phyloP scores from a whole-genome alignment of 805 yeast genomes.

The Myxozyma melibiosi region DNA sequence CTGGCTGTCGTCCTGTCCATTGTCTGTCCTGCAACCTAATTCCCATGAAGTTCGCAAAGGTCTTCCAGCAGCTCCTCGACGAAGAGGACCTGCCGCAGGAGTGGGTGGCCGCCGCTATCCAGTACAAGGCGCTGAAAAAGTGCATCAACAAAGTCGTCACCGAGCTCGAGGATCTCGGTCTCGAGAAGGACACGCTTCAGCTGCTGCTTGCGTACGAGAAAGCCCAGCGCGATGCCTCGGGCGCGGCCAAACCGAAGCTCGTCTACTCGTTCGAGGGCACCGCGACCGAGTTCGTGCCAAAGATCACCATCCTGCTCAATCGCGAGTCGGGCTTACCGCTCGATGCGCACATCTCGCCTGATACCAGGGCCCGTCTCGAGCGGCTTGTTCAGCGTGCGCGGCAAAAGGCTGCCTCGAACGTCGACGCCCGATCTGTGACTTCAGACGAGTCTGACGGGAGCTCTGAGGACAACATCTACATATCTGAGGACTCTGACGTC shows the following conservation, averaged over 20 bases:
- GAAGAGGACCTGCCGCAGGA: slow-evolving; percentile 65
- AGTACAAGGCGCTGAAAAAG: slow-evolving; percentile 70
- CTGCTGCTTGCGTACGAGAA: slow-evolving; percentile 36
- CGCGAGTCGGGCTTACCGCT: slow-evolving; percentile 30
- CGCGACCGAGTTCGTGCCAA: slow-evolving; percentile 37
- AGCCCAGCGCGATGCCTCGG: slow-evolving; percentile 18
- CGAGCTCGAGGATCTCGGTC: slow-evolving; percentile 62
- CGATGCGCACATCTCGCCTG: slow-evolving; percentile 26
- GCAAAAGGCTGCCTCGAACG: slow-evolving; percentile 13
- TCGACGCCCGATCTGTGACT: background rate
- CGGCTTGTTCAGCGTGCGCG: slow-evolving; percentile 18
- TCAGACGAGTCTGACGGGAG: background rate
- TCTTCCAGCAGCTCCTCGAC: slow-evolving; percentile 61
- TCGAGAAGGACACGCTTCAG: slow-evolving; percentile 49
- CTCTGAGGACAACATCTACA: background rate
- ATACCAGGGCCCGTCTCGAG: slow-evolving; percentile 22
- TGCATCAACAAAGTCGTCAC: slow-evolving; percentile 64
- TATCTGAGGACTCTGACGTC: background rate
- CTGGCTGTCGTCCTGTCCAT: background rate
- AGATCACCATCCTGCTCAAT: slow-evolving; percentile 35
- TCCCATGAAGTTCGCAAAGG: slow-evolving; percentile 79
- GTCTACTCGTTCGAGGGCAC: slow-evolving; percentile 35
- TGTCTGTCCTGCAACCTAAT: no score
- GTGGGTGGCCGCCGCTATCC: slow-evolving; percentile 70
- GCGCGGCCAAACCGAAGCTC: slow-evolving; percentile 15